phyloP scores from a whole-genome alignment of 306 rosid genomes.

The Pterocarpus macrocarpus region DNA sequence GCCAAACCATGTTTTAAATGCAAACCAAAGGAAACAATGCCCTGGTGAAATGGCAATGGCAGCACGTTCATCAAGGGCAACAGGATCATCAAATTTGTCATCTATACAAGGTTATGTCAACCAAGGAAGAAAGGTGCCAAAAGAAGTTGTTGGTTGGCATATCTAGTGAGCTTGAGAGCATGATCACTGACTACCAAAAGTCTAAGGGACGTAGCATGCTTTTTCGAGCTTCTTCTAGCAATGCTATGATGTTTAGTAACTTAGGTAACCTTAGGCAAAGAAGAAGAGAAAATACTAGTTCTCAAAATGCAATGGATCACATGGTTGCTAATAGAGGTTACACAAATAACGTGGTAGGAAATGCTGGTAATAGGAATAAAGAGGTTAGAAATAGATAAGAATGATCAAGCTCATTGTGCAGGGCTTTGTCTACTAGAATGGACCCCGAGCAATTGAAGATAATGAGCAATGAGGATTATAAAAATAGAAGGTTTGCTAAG shows the following conservation, averaged over 20 bases:
- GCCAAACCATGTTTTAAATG: conserved; percentile 21
- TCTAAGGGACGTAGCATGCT: conserved; percentile 57
- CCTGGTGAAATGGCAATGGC: conserved; percentile 13
- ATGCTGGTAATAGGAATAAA: neutral
- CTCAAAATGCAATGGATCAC: conserved; percentile 48
- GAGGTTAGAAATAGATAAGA: conserved; percentile 11
- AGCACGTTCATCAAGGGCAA: neutral
- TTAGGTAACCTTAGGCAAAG: conserved; percentile 82
- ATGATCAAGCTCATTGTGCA: conserved; percentile 61
- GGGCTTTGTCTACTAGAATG: conserved; percentile 86
- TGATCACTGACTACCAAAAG: conserved; percentile 77
- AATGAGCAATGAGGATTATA: conserved; percentile 94
- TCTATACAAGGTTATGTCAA: conserved; percentile 62
- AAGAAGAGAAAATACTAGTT: conserved; percentile 36
- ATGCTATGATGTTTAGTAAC: conserved; percentile 77
- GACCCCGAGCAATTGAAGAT: conserved; percentile 89
- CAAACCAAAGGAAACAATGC: conserved; percentile 17
- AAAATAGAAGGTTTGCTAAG: conserved; percentile 82
- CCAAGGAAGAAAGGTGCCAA: conserved; percentile 75
- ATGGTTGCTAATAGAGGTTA: conserved; percentile 32
- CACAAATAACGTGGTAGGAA: conserved; percentile 37
- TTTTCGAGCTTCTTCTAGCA: conserved; percentile 87
- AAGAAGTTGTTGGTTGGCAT: conserved; percentile 68
- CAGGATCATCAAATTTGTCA: neutral
- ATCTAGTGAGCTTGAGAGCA: conserved; percentile 88